Evolutionary conservation across 176 grass and related monocot species (phyloP).

Genomic region (Bothriochloa decipiens): DNA sequence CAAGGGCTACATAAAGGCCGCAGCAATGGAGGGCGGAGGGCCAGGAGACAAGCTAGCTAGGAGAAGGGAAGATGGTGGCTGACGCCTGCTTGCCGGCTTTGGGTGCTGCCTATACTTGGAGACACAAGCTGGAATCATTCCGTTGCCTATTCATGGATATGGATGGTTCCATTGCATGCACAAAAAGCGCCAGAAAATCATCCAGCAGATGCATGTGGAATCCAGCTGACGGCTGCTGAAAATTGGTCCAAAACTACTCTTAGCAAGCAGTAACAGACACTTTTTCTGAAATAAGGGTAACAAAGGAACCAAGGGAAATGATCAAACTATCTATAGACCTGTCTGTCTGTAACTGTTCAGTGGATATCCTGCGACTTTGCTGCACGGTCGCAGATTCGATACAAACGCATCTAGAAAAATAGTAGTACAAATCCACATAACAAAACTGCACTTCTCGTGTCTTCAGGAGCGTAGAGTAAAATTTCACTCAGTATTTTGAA

Average conservation of each 20-base stretch:
- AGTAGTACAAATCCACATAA: slow-evolving; percentile 23
- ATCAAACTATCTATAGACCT: slow-evolving; percentile 12
- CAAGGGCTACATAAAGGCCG: slow-evolving; percentile 5
- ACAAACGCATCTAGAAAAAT: slow-evolving; percentile 17
- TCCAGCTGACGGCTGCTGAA: background rate
- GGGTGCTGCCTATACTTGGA: slow-evolving; percentile 43
- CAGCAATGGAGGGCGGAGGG: slow-evolving; percentile 26
- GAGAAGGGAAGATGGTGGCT: slow-evolving; percentile 15
- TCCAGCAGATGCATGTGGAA: background rate
- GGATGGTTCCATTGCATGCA: slow-evolving; percentile 17
- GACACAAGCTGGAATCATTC: background rate
- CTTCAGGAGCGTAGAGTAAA: slow-evolving; percentile 23
- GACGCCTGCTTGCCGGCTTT: background rate
- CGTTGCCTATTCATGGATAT: slow-evolving; percentile 30
- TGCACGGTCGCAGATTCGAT: slow-evolving; percentile 12
- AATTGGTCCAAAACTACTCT: background rate
- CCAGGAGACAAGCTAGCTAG: slow-evolving; percentile 50
- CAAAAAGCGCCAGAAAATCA: background rate
- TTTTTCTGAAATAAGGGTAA: background rate
- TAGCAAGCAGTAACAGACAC: background rate
- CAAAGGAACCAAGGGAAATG: background rate
- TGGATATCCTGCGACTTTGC: background rate
- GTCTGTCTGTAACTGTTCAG: slow-evolving; percentile 25
- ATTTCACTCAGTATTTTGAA: slow-evolving; percentile 32
- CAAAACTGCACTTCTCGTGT: slow-evolving; percentile 35